Conservation (phyloP, 2,329 filamentous ascomycete genomes). For the Arthrobotrys musiformis region DNA sequence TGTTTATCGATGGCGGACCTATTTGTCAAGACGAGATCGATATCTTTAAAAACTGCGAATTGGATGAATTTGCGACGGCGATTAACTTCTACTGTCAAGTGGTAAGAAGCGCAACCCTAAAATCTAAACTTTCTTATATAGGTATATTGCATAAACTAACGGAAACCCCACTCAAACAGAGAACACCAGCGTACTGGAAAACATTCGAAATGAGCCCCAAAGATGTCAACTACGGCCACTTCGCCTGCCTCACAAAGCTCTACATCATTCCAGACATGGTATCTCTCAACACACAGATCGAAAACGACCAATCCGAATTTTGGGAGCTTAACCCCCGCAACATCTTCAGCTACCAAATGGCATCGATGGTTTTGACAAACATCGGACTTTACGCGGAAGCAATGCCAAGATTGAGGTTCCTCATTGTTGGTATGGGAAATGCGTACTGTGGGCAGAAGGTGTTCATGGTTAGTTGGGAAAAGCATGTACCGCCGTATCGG, state of each 20-base stretch:
- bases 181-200: slow-evolving; percentile 8
- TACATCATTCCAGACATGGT: slow-evolving; percentile 35
- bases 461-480: slow-evolving; percentile 15
- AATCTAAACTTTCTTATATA: neutral
- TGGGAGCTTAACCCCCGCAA: slow-evolving; percentile 22
- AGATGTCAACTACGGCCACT: slow-evolving; percentile 26
- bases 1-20: slow-evolving; percentile 7
- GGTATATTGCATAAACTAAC: neutral
- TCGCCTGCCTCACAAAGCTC: slow-evolving; percentile 11
- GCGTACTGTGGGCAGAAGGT: slow-evolving; percentile 27
- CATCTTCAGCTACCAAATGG: slow-evolving; percentile 18
- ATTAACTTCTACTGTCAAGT: slow-evolving; percentile 21
- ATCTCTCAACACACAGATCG: slow-evolving; percentile 7
- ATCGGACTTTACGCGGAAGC: slow-evolving; percentile 5
- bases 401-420: slow-evolving; percentile 13
- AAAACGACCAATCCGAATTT: slow-evolving; percentile 15
- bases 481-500: slow-evolving; percentile 16
- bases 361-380: slow-evolving; percentile 22
- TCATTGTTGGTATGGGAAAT: slow-evolving; percentile 26
- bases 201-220: slow-evolving; percentile 28
- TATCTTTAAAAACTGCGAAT: slow-evolving; percentile 5
- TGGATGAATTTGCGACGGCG: slow-evolving; percentile 24
- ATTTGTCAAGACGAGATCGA: slow-evolving; percentile 23
- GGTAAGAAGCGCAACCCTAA: neutral
- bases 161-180: neutral